Evolutionary conservation across 345 rosid genomes (phyloP).

Genomic region (Gossypium sturtianum): DNA sequence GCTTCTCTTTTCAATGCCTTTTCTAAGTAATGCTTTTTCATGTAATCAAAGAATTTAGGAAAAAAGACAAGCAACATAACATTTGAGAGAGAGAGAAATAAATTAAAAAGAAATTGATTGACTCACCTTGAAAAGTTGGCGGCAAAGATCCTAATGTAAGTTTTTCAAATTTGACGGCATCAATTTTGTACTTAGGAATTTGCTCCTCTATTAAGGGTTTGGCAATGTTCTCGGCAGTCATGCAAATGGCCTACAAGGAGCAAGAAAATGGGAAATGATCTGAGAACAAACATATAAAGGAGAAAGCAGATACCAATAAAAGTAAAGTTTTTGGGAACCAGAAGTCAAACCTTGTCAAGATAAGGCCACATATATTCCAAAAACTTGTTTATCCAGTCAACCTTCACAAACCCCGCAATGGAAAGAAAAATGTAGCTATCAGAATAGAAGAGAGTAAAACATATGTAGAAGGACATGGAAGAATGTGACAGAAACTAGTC

Average conservation of each 20-base stretch:
- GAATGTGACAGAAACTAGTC: constrained; percentile 10
- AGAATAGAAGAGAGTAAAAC: constrained; percentile 3
- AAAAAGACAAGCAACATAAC: background rate
- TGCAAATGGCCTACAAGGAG: constrained; percentile 70
- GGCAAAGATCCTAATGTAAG: constrained; percentile 89
- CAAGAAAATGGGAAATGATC: background rate
- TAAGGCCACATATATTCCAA: constrained; percentile 84
- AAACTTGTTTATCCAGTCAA: constrained; percentile 90
- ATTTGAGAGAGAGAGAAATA: background rate
- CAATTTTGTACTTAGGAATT: constrained; percentile 87
- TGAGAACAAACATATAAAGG: constrained; percentile 6
- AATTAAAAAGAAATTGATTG: background rate
- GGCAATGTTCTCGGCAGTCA: constrained; percentile 60
- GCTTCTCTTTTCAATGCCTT: background rate
- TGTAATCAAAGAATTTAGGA: too few relatives aligned
- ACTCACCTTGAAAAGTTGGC: constrained; percentile 79
- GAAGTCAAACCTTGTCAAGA: constrained; percentile 76
- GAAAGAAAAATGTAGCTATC: background rate
- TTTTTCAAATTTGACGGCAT: constrained; percentile 75
- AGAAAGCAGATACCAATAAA: constrained; percentile 1
- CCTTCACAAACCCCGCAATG: constrained; percentile 20
- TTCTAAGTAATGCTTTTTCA: background rate
- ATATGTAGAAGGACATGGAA: background rate
- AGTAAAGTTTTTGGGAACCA: background rate
- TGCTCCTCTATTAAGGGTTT: constrained; percentile 87